These are phyloP conservation scores for Carallia pectinifolia DNA, from an alignment of 345 rosid species.

Conservation along the genomic window DNA sequence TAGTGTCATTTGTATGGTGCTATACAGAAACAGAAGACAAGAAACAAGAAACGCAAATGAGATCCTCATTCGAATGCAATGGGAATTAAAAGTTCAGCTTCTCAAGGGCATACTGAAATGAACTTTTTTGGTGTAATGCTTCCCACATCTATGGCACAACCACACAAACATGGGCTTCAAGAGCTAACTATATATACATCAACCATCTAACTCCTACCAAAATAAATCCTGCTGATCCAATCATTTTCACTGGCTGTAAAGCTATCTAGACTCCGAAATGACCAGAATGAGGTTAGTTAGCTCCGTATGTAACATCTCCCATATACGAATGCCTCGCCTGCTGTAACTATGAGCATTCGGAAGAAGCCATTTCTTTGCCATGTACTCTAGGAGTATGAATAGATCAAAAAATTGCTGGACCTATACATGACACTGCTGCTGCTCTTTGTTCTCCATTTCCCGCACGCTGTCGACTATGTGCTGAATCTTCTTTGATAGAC, in stretches of 20 bases:
- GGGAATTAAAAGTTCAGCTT: too few relatives aligned
- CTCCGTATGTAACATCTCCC: too few relatives aligned
- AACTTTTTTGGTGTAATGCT: too few relatives aligned
- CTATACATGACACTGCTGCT: conserved; percentile 47
- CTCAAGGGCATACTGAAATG: too few relatives aligned
- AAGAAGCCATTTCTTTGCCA: conserved; percentile 9
- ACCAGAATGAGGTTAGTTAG: too few relatives aligned
- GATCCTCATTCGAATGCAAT: too few relatives aligned
- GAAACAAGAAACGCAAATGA: too few relatives aligned
- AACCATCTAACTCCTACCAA: neutral
- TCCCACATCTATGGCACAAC: neutral
- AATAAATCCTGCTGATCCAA: neutral
- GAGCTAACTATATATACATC: neutral
- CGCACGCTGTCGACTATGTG: conserved; percentile 75
- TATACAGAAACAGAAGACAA: too few relatives aligned
- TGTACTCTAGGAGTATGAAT: conserved; percentile 6
- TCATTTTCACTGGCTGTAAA: too few relatives aligned
- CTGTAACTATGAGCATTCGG: conserved; percentile 7
- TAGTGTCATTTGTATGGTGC: too few relatives aligned
- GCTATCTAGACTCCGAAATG: too few relatives aligned
- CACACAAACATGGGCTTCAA: neutral
- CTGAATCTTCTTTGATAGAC: conserved; percentile 74
- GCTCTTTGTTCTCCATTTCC: conserved; percentile 64
- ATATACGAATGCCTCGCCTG: neutral
- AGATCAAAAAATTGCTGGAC: conserved; percentile 15